Evolutionary conservation across 106 monocot genomes (phyloP), one percentile per base, ranked within the genome.

Genomic region (Posidonia australis): DNA sequence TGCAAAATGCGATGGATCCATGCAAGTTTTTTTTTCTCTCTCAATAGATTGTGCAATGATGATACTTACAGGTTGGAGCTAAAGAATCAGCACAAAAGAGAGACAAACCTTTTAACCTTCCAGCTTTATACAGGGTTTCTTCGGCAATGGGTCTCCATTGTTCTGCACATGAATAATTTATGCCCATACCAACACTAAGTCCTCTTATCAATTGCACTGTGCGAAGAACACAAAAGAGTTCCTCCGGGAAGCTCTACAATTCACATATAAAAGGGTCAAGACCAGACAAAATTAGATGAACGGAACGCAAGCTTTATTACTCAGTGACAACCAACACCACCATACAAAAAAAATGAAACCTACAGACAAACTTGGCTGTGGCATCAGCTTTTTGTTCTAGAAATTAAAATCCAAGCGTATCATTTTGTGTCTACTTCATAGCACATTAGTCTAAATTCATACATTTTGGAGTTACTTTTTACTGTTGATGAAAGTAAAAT

Each of bases 131-230:
- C 65, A 91, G 73, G 60, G 82, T 79, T 75, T 87, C 91, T 76
- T 85, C 85, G 14, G 98, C 98, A 28, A 98, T 78, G n/a, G 91
- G 84, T 63, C 77, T 87, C 96, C 98, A 98, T 46, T 85, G 84
- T 45, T 91, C 75, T 17, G 83, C 77, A 55, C 91, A 98, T 5
- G 98, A 98, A 58, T 83, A 85, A 30, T 82, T 78, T 24, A 98
- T 85, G 58, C 98, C 85, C 73, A 98, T 24, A 23, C 98, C 98
- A 7, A 91, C 87, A 67, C 82, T 98, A 28, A 98, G 75, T 24
- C 98, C 98, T 79, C 98, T 76, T 26, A 98, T 65, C 10, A 98
- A 74, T 52, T 98, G 98, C 57, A 98, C 73, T 48, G 98, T 91
- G 58, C 98, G 87, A 4, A 98, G 76, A 18, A 98, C 80, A 46